Base-by-base conservation (phyloP, 2,329 filamentous ascomycete species). In the Chaetomium sp. region DNA sequence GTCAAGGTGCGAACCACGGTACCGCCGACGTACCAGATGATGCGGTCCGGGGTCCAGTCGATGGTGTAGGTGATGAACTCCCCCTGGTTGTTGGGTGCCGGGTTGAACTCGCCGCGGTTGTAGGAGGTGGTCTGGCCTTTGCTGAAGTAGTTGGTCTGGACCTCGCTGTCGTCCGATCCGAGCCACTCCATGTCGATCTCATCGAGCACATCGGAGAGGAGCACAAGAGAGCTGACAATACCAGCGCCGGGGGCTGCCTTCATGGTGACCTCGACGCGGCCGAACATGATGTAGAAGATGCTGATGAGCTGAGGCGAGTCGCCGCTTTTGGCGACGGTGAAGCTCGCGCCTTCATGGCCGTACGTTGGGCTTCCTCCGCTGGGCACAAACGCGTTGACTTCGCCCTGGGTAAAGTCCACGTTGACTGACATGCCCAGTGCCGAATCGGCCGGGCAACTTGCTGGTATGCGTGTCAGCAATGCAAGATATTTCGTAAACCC, bases 221-320 rank as follows among this genome's bases (percentile, higher is more conserved):
- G 76, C 7, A 99, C 90, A 10, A 94, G 80, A 46, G 90, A 94
- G 71, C 89, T 96, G 62, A 99, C 91, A 65, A 99, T 96, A 57
- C 94, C 94, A 8, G 82, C 85, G 6, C 94, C 94, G 0, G 91
- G 86, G 8, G 94, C 91, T 33, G 89, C 85, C 73, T 92, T 91
- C 76, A 96, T 80, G 36, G 83, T 86, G 63, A 91, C 82, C 62
- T 95, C 88, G 67, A 96, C 88, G 61, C 86, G 88, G 63, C 94
- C 94, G 70, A 96, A 99, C 94, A 99, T 97, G 75, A 99, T 96
- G 78, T 96, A 97, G 82, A 95, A 97, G 66, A 94, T 83, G 59
- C 91, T 95, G 61, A 81, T 80, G 59, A 99, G 82, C 70, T 92
- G 87, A 0, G 94, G 94, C 3, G 90, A 82, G 68, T 99, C 89